Evolutionary conservation across 2,329 filamentous ascomycete genomes (phyloP), one percentile per base, ranked within the genome.

Genomic region (Exophiala xenobiotica): DNA sequence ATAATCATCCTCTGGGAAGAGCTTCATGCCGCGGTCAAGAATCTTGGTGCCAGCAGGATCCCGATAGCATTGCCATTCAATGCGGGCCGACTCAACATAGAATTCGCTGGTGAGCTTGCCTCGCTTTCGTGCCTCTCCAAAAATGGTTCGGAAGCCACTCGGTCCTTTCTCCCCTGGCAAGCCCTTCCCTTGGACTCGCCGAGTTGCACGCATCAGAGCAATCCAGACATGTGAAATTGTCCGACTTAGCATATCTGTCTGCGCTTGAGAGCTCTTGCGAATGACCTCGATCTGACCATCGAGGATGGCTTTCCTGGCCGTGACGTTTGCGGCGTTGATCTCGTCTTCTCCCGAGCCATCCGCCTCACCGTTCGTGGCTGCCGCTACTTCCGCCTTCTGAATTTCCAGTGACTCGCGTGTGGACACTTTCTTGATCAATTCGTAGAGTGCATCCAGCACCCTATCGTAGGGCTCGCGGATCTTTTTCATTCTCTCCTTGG

Each of bases 21-120:
- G 77, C 65, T 90, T 93, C 58, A 92, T 85, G 16, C 93, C 93
- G 39, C 92, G 87, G 67, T 99, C 93, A 61, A 97, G 95, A 54
- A 99, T 97, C 72, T 93, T 96, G 37, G 87, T 88, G 1, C 91
- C 92, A 0, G 93, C 89, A 0, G 86, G 82, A 63, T 97, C 93
- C 65, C 95, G 93, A 70, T 99, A 99, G 61, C 95, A 95, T 62
- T 95, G 86, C 66, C 93, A 92, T 68, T 99, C 93, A 65, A 99
- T 88, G 53, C 95, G 78, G 12, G 95, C 93, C 61, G 90, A 90
- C 1, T 90, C 90, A 47, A 96, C 88, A 66, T 99, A 99, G 4
- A 96, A 89, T 67, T 97, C 93, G 63, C 90, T 95, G 6, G 90
- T 93, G 39, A 99, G 80, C 46, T 90, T 87, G 14, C 93, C 95